Percentiles rank a stretch among this genome's conserved stretches.
Evolutionary conservation across 208 protist species (phyloP).

Genomic region (Leishmania tarentolae): DNA sequence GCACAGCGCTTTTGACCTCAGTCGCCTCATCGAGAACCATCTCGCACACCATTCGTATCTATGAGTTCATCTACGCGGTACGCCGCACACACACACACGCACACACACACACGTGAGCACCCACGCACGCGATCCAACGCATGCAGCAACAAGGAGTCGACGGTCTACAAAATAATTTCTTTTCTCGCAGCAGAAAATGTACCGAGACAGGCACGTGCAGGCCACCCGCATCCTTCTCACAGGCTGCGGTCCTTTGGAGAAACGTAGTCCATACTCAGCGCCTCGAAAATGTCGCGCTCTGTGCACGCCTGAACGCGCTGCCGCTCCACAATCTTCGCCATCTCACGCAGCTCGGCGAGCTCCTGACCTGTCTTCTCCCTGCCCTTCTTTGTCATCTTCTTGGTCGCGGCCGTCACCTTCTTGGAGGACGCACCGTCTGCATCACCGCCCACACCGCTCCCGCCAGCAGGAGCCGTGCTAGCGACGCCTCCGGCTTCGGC

Average conservation of each 20-base stretch:
- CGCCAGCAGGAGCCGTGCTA: not conserved
- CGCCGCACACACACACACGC: not conserved
- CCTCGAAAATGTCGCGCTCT: constrained; percentile 81
- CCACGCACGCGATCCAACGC: not conserved
- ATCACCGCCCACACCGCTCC: constrained; percentile 2
- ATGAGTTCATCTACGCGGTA: not conserved
- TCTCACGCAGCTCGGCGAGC: constrained; percentile 44
- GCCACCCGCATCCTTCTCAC: constrained; percentile 11
- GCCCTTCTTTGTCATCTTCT: constrained; percentile 27
- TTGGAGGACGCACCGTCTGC: not conserved
- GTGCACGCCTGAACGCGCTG: constrained; percentile 67
- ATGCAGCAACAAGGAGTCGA: not conserved
- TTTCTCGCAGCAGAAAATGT: not conserved
- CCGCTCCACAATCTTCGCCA: constrained; percentile 57
- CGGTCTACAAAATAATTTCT: not conserved
- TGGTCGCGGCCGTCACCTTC: constrained; percentile 10
- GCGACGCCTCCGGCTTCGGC: not conserved
- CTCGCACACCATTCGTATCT: not conserved
- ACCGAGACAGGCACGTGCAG: not conserved
- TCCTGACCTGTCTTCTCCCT: constrained; percentile 38
- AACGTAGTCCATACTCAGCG: constrained; percentile 80
- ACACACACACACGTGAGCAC: not conserved
- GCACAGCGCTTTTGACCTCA: no score
- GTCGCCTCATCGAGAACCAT: not conserved
- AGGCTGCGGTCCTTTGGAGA: constrained; percentile 67